Conservation (phyloP, 371 early-diverging fungal species). For the Apophysomyces trapeziformis region DNA sequence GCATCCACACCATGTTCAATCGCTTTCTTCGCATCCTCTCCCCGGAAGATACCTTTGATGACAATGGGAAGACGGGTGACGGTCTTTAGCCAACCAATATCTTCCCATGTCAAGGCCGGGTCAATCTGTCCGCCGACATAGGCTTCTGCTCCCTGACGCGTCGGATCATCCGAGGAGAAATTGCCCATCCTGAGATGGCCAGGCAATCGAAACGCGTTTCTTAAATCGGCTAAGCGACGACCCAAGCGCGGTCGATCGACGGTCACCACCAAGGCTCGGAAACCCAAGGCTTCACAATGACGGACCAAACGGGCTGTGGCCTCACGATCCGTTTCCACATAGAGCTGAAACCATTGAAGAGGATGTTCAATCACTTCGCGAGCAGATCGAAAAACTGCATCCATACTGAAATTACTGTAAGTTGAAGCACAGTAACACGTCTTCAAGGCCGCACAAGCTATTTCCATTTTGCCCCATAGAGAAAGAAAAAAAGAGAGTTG, state of each 20-base stretch:
- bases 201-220: constrained; percentile 18
- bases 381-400: constrained; percentile 43
- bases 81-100: constrained; percentile 66
- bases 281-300: constrained; percentile 66
- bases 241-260: constrained; percentile 79
- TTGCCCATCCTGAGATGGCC: constrained; percentile 18
- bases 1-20: constrained; percentile 62
- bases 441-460: constrained; percentile 31
- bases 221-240: constrained; percentile 61
- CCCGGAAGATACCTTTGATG: constrained; percentile 73
- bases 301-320: constrained; percentile 58
- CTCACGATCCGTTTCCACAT: constrained; percentile 66
- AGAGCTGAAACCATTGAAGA: constrained; percentile 78
- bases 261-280: constrained; percentile 72
- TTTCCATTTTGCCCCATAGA: neutral
- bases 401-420: constrained; percentile 57
- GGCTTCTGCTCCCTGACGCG: constrained; percentile 11
- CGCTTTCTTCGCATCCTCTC: constrained; percentile 73
- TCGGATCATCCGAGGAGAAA: neutral
- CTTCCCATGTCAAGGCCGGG: constrained; percentile 66
- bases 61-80: constrained; percentile 70
- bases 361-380: constrained; percentile 5
- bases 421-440: constrained; percentile 53
- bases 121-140: constrained; percentile 31
- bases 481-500: too few relatives aligned